Percentiles rank a stretch among this genome's conserved stretches.
phyloP scores from a whole-genome alignment of 2,329 filamentous ascomycete species.

The Fusarium sp. region DNA sequence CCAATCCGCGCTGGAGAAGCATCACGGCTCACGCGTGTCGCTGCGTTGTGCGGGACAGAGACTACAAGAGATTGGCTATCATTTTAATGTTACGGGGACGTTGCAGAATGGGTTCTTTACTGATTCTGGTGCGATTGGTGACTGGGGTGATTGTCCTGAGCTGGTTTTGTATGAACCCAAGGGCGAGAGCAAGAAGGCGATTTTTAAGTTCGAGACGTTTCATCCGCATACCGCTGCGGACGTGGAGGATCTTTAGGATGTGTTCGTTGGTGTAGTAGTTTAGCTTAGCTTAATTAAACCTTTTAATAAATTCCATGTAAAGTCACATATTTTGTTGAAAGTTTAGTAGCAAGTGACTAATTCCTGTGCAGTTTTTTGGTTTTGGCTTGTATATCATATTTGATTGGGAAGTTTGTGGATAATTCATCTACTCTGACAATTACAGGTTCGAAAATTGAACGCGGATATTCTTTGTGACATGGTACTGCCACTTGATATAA shows the following conservation, averaged over 20 bases:
- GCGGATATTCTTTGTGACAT: no score
- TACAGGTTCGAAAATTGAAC: no score
- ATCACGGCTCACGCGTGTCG: slow-evolving; percentile 25
- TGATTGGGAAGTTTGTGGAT: no score
- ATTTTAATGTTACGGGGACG: slow-evolving; percentile 29
- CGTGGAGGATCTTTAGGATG: slow-evolving; percentile 19
- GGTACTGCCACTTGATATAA: no score
- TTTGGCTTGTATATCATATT: no score
- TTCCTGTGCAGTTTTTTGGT: no score
- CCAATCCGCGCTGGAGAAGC: slow-evolving; percentile 12
- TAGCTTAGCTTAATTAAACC: not conserved
- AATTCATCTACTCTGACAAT: no score
- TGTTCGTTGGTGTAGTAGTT: not conserved
- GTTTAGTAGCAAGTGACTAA: no score
- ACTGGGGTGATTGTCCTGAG: slow-evolving; percentile 8
- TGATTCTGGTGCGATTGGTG: slow-evolving; percentile 4
- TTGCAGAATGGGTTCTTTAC: slow-evolving; percentile 15
- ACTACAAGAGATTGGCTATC: slow-evolving; percentile 17
- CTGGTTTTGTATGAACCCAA: slow-evolving; percentile 27
- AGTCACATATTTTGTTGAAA: not conserved
- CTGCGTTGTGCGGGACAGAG: slow-evolving; percentile 16
- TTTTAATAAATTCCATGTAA: slow-evolving; percentile 18
- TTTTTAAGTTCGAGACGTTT: slow-evolving; percentile 34
- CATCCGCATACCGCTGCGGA: slow-evolving; percentile 27
- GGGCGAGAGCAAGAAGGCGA: slow-evolving; percentile 25